These are phyloP conservation scores for Suillus subalutaceus DNA, from an alignment of 768 basidiomycete species.

Conservation along the genomic window DNA sequence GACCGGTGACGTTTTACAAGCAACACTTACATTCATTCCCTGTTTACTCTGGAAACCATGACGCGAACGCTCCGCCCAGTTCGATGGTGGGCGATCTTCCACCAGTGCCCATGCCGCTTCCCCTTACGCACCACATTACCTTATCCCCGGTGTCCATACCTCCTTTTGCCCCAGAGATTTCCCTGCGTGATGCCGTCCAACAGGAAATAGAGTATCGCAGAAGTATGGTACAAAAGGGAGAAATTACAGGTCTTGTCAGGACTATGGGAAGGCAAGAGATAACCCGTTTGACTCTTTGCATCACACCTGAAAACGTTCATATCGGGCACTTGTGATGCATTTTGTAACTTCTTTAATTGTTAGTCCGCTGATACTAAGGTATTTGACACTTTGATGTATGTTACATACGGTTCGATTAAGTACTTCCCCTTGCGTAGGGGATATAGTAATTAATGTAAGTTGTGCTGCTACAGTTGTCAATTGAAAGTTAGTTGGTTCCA, in stretches of 20 bases:
- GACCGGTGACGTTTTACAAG: slow-evolving; percentile 38
- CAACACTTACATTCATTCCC: slow-evolving; percentile 58
- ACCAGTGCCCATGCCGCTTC: slow-evolving; percentile 21
- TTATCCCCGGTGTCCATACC: slow-evolving; percentile 30
- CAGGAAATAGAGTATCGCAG: slow-evolving; percentile 25
- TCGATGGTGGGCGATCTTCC: slow-evolving; percentile 7
- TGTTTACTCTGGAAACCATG: slow-evolving; percentile 21
- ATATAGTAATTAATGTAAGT: background rate
- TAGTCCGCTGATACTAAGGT: background rate
- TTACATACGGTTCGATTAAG: background rate
- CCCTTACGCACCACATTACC: slow-evolving; percentile 44
- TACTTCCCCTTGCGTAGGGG: slow-evolving; percentile 3
- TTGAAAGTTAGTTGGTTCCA: background rate
- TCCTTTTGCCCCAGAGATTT: slow-evolving; percentile 15
- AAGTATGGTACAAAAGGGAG: slow-evolving; percentile 19
- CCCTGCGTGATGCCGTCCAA: slow-evolving; percentile 18
- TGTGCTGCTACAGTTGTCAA: slow-evolving; percentile 8
- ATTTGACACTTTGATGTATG: background rate
- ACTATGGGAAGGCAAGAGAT: slow-evolving; percentile 25
- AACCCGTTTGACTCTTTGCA: slow-evolving; percentile 27
- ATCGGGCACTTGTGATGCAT: slow-evolving; percentile 6
- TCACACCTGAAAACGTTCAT: slow-evolving; percentile 24
- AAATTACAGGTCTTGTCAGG: slow-evolving; percentile 32
- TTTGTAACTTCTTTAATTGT: background rate
- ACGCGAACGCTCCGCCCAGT: background rate